A percentile compares a stretch with the other conserved stretches of the same genome.
These are phyloP conservation scores for Neonectria faginata DNA, from an alignment of 2,329 filamentous ascomycete genomes.

Conservation along the genomic window DNA sequence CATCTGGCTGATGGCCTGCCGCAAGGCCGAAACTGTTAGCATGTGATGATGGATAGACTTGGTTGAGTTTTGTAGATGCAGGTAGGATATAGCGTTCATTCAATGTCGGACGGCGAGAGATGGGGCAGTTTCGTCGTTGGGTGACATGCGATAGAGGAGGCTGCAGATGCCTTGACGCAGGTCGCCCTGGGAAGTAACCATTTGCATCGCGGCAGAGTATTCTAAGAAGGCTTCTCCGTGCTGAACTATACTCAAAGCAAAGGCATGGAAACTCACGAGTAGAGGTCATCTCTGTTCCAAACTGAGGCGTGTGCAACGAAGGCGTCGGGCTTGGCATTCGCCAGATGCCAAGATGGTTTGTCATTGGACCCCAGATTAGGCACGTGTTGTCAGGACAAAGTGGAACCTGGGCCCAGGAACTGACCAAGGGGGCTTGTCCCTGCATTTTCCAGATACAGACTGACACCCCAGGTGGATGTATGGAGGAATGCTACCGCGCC, in stretches of 20 bases:
- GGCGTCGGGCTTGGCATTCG: slow-evolving; percentile 2
- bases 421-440: not conserved
- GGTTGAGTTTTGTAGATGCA: slow-evolving; percentile 2
- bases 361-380: not conserved
- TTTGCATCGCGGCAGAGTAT: slow-evolving; percentile 12
- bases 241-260: no score
- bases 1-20: slow-evolving; percentile 4
- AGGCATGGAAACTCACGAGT: not conserved
- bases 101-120: slow-evolving; percentile 23
- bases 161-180: slow-evolving; percentile 21
- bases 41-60: slow-evolving; percentile 15
- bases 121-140: slow-evolving; percentile 10
- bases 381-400: no score
- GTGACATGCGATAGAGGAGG: slow-evolving; percentile 18
- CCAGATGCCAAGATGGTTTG: not conserved
- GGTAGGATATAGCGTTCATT: slow-evolving; percentile 20
- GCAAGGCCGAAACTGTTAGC: slow-evolving; percentile 10
- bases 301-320: slow-evolving; percentile 5
- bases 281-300: slow-evolving; percentile 10
- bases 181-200: slow-evolving; percentile 19
- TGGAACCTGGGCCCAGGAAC: not conserved
- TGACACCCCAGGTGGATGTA: slow-evolving; percentile 14
- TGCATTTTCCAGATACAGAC: slow-evolving; percentile 8
- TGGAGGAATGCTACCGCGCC: slow-evolving; percentile 16
- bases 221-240: not conserved